Conservation (phyloP, 345 rosid genomes). For the Turnera subulata region DNA sequence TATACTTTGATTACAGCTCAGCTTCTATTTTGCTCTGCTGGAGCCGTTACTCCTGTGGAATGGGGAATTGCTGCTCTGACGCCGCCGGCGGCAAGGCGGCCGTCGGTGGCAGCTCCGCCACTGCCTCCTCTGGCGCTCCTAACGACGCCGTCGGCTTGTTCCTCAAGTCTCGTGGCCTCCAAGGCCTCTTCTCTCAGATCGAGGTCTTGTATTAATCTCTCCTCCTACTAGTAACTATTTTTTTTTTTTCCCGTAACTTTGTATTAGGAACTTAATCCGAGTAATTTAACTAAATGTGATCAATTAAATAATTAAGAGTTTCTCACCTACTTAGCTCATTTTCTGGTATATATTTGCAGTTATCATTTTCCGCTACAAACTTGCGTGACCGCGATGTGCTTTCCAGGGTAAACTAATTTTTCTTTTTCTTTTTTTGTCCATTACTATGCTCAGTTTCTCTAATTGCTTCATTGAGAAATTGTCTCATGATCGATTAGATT, state of each 20-base stretch:
- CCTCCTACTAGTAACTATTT: too few species aligned
- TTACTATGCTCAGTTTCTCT: too few species aligned
- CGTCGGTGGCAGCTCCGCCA: constrained; percentile 49
- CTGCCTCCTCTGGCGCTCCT: constrained; percentile 27
- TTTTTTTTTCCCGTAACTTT: neutral
- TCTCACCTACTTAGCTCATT: neutral
- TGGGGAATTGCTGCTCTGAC: constrained; percentile 94
- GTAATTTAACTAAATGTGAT: neutral
- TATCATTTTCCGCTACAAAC: constrained; percentile 75
- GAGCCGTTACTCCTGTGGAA: constrained; percentile 8
- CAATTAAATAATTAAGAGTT: neutral
- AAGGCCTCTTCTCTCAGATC: constrained; percentile 71
- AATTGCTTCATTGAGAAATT: too few species aligned
- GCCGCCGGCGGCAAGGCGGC: constrained; percentile 55
- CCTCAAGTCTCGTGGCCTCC: constrained; percentile 65
- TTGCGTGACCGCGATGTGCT: constrained; percentile 66
- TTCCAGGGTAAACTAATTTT: constrained; percentile 59
- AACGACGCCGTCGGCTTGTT: constrained; percentile 73
- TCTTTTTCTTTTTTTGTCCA: too few species aligned
- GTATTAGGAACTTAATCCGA: neutral
- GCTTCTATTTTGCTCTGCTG: neutral
- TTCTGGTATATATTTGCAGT: constrained; percentile 35
- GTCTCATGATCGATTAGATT: too few species aligned
- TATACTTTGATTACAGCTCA: neutral
- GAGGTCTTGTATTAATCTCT: constrained; percentile 48